phyloP scores from a whole-genome alignment of 192 early-diverging fungal species.

The Mortierella hygrophila region DNA sequence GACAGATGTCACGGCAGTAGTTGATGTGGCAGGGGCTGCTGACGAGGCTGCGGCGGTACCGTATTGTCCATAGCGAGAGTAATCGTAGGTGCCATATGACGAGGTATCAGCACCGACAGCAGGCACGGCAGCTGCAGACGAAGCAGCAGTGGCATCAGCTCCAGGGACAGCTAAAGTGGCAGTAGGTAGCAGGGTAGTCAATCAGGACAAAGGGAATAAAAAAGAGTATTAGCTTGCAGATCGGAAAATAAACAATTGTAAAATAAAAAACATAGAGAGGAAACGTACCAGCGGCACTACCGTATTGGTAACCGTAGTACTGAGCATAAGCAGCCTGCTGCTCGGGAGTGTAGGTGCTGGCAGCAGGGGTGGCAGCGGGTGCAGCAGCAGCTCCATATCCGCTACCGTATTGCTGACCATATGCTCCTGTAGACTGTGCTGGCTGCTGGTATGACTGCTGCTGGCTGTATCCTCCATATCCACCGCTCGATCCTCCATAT shows the following conservation, averaged over 20 bases:
- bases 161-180: constrained; percentile 21
- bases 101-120: constrained; percentile 15
- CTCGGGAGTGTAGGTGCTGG: constrained; percentile 49
- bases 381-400: constrained; percentile 30
- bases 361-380: constrained; percentile 17
- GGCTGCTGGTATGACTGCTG: constrained; percentile 47
- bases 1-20: constrained; percentile 17
- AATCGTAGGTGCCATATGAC: constrained; percentile 37
- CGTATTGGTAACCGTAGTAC: constrained; percentile 50
- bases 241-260: background rate
- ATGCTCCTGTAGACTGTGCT: constrained; percentile 22
- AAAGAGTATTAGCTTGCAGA: background rate
- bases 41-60: constrained; percentile 24
- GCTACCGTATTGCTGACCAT: constrained; percentile 47
- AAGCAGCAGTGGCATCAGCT: constrained; percentile 15
- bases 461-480: constrained; percentile 43
- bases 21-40: background rate
- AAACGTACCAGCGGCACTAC: constrained; percentile 15
- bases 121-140: constrained; percentile 1
- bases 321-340: constrained; percentile 56
- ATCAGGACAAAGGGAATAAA: background rate
- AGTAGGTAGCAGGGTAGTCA: constrained; percentile 5
- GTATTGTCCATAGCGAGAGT: constrained; percentile 41
- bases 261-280: background rate
- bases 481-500: constrained; percentile 29